These are phyloP conservation scores for Auriscalpium vulgare DNA, from an alignment of 768 basidiomycete species.

Conservation along the genomic window DNA sequence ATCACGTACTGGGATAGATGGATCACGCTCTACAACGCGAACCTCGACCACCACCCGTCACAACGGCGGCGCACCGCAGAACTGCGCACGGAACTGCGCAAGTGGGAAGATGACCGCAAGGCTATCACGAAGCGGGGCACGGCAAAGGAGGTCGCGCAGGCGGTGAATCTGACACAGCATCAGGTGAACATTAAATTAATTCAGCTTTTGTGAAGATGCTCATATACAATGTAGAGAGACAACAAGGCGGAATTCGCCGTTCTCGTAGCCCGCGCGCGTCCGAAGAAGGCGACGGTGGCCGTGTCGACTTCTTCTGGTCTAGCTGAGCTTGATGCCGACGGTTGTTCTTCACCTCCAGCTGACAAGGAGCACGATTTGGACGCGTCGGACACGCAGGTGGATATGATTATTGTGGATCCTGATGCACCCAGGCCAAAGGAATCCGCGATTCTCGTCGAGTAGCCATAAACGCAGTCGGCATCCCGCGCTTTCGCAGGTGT, in stretches of 20 bases:
- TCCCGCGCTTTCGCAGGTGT: too few relatives aligned
- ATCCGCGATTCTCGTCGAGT: too few relatives aligned
- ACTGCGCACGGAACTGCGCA: conserved; percentile 13
- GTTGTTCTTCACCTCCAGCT: too few relatives aligned
- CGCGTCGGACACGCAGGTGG: too few relatives aligned
- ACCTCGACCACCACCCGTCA: conserved; percentile 15
- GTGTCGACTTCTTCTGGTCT: too few relatives aligned
- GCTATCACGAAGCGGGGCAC: neutral
- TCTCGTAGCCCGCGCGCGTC: conserved; percentile 6
- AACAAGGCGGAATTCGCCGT: conserved; percentile 13
- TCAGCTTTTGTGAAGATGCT: neutral
- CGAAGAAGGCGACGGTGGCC: neutral
- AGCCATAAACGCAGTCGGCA: too few relatives aligned
- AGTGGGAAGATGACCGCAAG: conserved; percentile 17
- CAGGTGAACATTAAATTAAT: neutral
- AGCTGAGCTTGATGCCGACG: too few relatives aligned
- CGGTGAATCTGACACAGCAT: conserved; percentile 5
- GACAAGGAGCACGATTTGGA: too few relatives aligned
- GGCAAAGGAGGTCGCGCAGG: neutral
- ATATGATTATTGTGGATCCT: too few relatives aligned
- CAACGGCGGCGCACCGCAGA: conserved; percentile 7
- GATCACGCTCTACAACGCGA: conserved; percentile 22
- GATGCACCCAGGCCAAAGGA: too few relatives aligned
- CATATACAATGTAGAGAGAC: conserved; percentile 3
- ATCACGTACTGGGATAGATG: conserved; percentile 9